Evolutionary conservation across 139 green algal species (phyloP).

Genomic region (Haematococcus sp.): DNA sequence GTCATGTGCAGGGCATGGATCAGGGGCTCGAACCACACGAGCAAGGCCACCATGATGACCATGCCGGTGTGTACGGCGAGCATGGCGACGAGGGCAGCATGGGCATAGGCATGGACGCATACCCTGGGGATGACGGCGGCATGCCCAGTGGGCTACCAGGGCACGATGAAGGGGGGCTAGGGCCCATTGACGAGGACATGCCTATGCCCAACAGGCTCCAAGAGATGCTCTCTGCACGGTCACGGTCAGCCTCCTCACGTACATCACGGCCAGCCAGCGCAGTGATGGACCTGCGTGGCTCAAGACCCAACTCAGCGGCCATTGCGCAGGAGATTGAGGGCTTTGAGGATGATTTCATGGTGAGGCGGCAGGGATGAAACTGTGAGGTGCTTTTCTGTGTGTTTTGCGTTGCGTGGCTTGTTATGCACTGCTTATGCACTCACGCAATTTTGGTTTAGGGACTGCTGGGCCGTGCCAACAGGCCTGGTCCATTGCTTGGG

Average conservation of each 20-base stretch:
- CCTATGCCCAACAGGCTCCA: slow-evolving; percentile 30
- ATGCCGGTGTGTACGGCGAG: no score
- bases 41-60: no score
- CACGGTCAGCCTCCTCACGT: neutral
- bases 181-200: slow-evolving; percentile 35
- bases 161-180: no score
- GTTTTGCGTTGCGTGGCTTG: neutral
- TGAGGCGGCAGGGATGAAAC: slow-evolving; percentile 11
- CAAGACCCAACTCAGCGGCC: slow-evolving; percentile 52
- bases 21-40: no score
- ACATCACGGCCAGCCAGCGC: slow-evolving; percentile 29
- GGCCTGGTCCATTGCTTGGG: no score
- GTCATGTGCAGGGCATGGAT: no score
- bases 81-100: no score
- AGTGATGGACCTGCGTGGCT: slow-evolving; percentile 49
- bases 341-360: slow-evolving; percentile 64
- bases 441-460: neutral
- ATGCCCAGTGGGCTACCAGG: no score
- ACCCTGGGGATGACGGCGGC: no score
- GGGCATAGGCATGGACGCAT: no score
- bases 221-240: slow-evolving; percentile 21
- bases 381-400: neutral
- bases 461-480: neutral
- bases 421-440: neutral
- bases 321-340: slow-evolving; percentile 60